These are phyloP conservation scores for Phytophthora brassicae DNA, from an alignment of 352 stramenopile genomes.

Conservation along the genomic window DNA sequence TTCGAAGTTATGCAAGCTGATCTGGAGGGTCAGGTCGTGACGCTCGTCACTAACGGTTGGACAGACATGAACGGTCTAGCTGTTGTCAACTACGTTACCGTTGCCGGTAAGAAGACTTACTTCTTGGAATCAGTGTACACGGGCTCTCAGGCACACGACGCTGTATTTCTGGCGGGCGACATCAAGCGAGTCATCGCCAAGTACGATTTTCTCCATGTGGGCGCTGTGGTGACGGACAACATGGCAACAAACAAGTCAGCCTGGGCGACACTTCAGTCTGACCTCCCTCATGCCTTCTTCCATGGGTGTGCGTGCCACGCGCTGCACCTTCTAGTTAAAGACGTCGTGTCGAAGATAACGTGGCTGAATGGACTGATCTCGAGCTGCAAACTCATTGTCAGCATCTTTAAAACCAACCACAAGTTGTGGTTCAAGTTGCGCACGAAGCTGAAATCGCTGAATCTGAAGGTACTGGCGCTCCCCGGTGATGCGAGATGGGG, in stretches of 20 bases:
- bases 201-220: background rate
- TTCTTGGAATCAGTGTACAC: constrained; percentile 2
- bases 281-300: background rate
- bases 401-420: constrained; percentile 11
- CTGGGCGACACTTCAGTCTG: background rate
- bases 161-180: background rate
- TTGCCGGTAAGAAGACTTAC: background rate
- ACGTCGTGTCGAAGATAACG: background rate
- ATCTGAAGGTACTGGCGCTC: background rate
- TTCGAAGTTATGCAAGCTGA: no score
- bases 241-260: background rate
- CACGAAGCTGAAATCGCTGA: background rate
- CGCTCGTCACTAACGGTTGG: background rate
- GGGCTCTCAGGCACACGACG: background rate
- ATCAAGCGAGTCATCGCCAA: background rate
- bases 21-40: background rate
- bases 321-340: constrained; percentile 2
- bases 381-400: background rate
- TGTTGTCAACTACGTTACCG: constrained; percentile 2
- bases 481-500: constrained; percentile 11
- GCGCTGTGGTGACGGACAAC: constrained; percentile 2
- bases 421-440: constrained; percentile 8
- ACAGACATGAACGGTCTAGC: background rate
- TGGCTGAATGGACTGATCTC: background rate
- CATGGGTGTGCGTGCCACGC: constrained; percentile 2